Evolutionary conservation across 2,329 filamentous ascomycete species (phyloP).

Genomic region (Ascochyta viciae-villosae): DNA sequence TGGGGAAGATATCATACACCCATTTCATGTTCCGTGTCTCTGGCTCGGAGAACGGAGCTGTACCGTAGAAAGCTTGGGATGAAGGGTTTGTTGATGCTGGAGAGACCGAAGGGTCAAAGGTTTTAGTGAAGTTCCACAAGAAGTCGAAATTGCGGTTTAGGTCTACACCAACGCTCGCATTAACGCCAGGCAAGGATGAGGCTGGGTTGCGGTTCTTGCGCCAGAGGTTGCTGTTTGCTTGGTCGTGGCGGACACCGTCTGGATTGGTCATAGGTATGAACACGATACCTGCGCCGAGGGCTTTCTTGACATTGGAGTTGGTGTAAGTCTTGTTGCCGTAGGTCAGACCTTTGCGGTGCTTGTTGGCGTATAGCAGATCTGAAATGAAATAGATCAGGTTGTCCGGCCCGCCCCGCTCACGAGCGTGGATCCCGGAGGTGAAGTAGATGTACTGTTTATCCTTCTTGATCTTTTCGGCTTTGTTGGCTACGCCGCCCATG

Average conservation of each 20-base stretch:
- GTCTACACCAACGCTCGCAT: conserved; percentile 36
- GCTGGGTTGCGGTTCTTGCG: conserved; percentile 52
- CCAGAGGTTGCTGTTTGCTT: conserved; percentile 41
- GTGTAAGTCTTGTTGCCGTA: conserved; percentile 63
- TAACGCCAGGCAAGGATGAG: conserved; percentile 20
- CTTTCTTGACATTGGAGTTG: conserved; percentile 59
- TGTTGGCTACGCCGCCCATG: conserved; percentile 51
- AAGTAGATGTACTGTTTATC: conserved; percentile 60
- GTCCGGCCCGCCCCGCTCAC: conserved; percentile 66
- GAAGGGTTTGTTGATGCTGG: conserved; percentile 53
- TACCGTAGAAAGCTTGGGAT: conserved; percentile 61
- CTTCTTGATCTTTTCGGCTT: conserved; percentile 54
- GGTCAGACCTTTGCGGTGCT: conserved; percentile 57
- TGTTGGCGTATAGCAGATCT: conserved; percentile 63
- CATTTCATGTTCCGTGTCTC: conserved; percentile 63
- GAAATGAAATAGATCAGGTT: conserved; percentile 64
- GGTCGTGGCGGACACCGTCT: conserved; percentile 41
- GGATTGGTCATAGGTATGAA: conserved; percentile 51
- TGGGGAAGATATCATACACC: conserved; percentile 58
- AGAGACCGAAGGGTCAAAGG: conserved; percentile 51
- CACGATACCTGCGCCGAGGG: conserved; percentile 61
- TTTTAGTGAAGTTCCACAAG: conserved; percentile 61
- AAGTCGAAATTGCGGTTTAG: conserved; percentile 57
- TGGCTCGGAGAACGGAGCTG: conserved; percentile 61
- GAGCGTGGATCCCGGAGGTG: conserved; percentile 63